These are phyloP conservation scores for Pulveroboletus sp. DNA, from an alignment of 768 basidiomycete genomes.

Conservation along the genomic window DNA sequence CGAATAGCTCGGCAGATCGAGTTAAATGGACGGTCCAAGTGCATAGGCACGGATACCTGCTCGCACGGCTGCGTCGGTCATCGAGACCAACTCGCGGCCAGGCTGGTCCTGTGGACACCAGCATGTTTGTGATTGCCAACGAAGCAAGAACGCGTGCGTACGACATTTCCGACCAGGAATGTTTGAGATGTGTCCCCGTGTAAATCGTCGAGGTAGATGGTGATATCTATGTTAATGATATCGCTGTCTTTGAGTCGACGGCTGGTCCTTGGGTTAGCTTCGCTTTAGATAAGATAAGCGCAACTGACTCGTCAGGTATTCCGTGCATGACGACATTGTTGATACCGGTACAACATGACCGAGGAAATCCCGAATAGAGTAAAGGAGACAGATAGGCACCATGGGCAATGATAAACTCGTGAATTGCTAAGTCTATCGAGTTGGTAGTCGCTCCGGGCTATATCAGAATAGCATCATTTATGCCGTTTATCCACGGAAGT, in stretches of 20 bases:
- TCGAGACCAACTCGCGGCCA: slow-evolving; percentile 61
- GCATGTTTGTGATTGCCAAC: not conserved
- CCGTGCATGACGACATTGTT: slow-evolving; percentile 89
- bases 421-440: slow-evolving; percentile 67
- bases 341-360: slow-evolving; percentile 61
- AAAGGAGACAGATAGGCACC: slow-evolving; percentile 88
- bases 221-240: slow-evolving; percentile 87
- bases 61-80: slow-evolving; percentile 63
- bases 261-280: slow-evolving; percentile 39
- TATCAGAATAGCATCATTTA: not conserved
- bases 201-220: slow-evolving; percentile 77
- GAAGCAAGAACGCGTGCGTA: slow-evolving; percentile 30
- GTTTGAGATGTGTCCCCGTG: slow-evolving; percentile 90
- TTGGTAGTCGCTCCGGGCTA: slow-evolving; percentile 76
- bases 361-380: slow-evolving; percentile 57
- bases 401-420: slow-evolving; percentile 63
- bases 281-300: not conserved
- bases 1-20: slow-evolving; percentile 73
- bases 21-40: slow-evolving; percentile 64
- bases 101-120: slow-evolving; percentile 54
- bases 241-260: slow-evolving; percentile 80
- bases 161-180: slow-evolving; percentile 78
- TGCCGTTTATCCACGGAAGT: not conserved
- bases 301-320: slow-evolving; percentile 78
- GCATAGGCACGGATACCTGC: slow-evolving; percentile 74